A percentile compares a stretch with the other conserved stretches of the same genome.
These are phyloP conservation scores for Phytophthora sojae DNA, from an alignment of 352 stramenopile genomes.

Conservation along the genomic window DNA sequence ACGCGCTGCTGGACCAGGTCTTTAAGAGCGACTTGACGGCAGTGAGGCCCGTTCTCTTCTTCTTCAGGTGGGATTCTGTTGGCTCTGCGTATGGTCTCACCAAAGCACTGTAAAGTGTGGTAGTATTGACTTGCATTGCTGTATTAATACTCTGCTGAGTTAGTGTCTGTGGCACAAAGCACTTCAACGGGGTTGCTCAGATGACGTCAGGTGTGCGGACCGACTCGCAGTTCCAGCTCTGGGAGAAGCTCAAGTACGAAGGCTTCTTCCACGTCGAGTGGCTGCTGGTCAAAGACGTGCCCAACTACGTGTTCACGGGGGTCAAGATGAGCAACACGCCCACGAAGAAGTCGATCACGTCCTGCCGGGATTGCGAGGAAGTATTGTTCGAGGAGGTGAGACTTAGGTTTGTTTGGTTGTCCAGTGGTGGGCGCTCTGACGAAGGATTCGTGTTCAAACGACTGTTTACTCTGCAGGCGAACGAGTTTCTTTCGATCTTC, in stretches of 20 bases:
- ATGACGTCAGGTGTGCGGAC: conserved; percentile 74
- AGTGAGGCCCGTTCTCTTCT: conserved; percentile 73
- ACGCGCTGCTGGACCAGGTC: conserved; percentile 70
- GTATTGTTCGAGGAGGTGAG: conserved; percentile 76
- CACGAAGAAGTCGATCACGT: conserved; percentile 83
- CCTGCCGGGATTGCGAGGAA: conserved; percentile 82
- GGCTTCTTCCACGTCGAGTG: conserved; percentile 84
- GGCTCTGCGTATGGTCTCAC: neutral
- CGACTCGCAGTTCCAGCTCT: conserved; percentile 68
- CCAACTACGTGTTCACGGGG: conserved; percentile 76
- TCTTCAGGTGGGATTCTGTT: conserved; percentile 65
- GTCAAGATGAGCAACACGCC: conserved; percentile 86
- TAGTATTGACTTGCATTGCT: neutral
- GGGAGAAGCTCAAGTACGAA: conserved; percentile 88
- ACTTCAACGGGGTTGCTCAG: conserved; percentile 80
- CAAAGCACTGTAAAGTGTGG: neutral
- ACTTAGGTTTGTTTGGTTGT: neutral
- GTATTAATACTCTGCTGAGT: neutral
- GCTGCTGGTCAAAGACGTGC: conserved; percentile 86
- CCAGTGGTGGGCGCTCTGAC: conserved; percentile 9
- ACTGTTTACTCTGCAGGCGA: conserved; percentile 45
- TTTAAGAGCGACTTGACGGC: conserved; percentile 77
- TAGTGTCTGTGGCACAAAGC: conserved; percentile 77
- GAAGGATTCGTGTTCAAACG: neutral
- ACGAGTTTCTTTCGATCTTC: conserved; percentile 72